phyloP scores from a whole-genome alignment of 2,329 filamentous ascomycete genomes.

The Cercospora sojina region DNA sequence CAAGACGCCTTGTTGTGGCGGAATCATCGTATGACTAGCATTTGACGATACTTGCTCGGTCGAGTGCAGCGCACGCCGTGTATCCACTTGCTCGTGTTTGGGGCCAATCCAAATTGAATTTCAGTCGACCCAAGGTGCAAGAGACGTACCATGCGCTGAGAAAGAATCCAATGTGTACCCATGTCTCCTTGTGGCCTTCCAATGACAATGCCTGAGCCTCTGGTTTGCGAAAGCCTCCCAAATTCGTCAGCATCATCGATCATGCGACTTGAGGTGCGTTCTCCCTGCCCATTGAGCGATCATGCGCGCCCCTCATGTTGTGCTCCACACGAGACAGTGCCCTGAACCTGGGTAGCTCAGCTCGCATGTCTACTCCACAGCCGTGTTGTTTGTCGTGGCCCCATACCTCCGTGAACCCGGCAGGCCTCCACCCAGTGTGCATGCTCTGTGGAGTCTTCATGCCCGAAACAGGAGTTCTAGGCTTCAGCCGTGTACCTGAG shows the following conservation, averaged over 20 bases:
- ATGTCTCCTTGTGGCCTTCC: too few species aligned
- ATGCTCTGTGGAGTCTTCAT: neutral
- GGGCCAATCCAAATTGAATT: too few species aligned
- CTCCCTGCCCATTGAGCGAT: too few species aligned
- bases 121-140: neutral
- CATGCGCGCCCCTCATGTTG: too few species aligned
- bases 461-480: neutral
- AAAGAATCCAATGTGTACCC: too few species aligned
- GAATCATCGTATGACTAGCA: neutral
- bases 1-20: neutral
- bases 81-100: too few species aligned
- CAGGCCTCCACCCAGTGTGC: neutral
- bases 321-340: neutral
- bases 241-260: neutral
- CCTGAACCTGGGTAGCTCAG: neutral
- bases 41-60: neutral
- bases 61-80: neutral
- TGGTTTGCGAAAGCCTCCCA: neutral
- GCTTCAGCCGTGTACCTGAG: neutral
- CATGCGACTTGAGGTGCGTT: too few species aligned
- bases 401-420: neutral
- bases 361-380: neutral
- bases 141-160: neutral
- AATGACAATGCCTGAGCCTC: too few species aligned
- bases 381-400: neutral